A percentile compares a stretch with the other conserved stretches of the same genome.
Conservation (phyloP, 192 early-diverging fungal genomes). For the Physocladia obscura region DNA sequence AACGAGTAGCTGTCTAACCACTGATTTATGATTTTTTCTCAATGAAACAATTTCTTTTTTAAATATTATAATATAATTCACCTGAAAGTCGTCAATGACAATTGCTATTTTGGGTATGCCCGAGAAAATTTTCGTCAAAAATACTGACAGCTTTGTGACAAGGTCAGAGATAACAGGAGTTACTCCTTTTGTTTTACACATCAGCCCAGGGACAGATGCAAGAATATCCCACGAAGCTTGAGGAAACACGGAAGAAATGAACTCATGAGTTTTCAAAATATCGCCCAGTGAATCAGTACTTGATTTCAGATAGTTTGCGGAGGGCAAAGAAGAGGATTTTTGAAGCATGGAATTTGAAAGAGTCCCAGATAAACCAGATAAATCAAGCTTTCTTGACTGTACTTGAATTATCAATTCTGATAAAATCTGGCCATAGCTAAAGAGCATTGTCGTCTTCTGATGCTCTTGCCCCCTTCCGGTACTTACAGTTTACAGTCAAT, state of each 20-base stretch:
- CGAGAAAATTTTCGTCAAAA: constrained; percentile 8
- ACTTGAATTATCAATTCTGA: background rate
- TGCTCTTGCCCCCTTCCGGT: background rate
- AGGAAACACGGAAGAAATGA: background rate
- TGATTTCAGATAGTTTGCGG: too few relatives aligned
- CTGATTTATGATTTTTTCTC: background rate
- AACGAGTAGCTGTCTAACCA: constrained; percentile 10
- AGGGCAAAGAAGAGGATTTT: too few relatives aligned
- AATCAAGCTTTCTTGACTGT: too few relatives aligned
- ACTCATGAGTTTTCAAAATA: background rate
- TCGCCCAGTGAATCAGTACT: background rate
- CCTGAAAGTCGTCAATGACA: constrained; percentile 7
- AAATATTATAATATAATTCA: background rate
- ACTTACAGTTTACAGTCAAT: too few relatives aligned
- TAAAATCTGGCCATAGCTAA: background rate
- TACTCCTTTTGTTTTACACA: background rate
- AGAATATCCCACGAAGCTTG: background rate
- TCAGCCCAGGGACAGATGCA: background rate
- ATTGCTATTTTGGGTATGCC: background rate
- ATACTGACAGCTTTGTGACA: background rate
- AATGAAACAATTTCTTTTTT: background rate
- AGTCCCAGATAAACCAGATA: too few relatives aligned
- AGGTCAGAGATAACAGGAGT: background rate
- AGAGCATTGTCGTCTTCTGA: background rate
- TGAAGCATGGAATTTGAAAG: too few relatives aligned